Conservation (phyloP, 2,329 filamentous ascomycete genomes). For the Celoporthe dispersa region DNA sequence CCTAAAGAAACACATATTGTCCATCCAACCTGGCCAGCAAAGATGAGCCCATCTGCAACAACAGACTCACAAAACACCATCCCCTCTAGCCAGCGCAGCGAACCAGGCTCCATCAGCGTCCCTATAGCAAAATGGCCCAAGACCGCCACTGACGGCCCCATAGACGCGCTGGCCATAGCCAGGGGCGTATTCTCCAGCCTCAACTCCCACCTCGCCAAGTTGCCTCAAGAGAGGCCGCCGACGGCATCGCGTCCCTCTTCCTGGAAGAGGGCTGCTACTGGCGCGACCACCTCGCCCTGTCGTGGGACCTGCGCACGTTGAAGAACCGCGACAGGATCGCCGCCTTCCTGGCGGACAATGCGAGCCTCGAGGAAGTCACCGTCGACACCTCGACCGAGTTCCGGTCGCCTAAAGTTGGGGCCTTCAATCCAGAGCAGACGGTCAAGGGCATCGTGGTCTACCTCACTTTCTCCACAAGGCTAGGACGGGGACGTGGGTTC, state of each 20-base stretch:
- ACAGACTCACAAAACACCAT: neutral
- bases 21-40: neutral
- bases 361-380: conserved; percentile 48
- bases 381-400: conserved; percentile 51
- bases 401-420: conserved; percentile 47
- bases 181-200: conserved; percentile 43
- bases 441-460: conserved; percentile 61
- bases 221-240: conserved; percentile 34
- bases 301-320: conserved; percentile 60
- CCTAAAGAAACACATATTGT: neutral
- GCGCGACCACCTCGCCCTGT: conserved; percentile 61
- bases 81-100: conserved; percentile 29
- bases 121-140: conserved; percentile 49
- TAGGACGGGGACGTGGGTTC: conserved; percentile 61
- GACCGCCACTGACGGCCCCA: conserved; percentile 34
- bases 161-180: conserved; percentile 45
- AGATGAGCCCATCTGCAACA: conserved; percentile 22
- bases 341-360: conserved; percentile 44
- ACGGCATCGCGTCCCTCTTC: conserved; percentile 41
- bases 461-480: conserved; percentile 54
- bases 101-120: conserved; percentile 60
- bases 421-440: conserved; percentile 55
- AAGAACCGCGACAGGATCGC: conserved; percentile 47
- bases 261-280: conserved; percentile 54
- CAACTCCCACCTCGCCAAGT: conserved; percentile 46